A percentile compares a stretch with the other conserved stretches of the same genome.
phyloP scores from a whole-genome alignment of 352 stramenopile genomes.

The Pythium periplocum region DNA sequence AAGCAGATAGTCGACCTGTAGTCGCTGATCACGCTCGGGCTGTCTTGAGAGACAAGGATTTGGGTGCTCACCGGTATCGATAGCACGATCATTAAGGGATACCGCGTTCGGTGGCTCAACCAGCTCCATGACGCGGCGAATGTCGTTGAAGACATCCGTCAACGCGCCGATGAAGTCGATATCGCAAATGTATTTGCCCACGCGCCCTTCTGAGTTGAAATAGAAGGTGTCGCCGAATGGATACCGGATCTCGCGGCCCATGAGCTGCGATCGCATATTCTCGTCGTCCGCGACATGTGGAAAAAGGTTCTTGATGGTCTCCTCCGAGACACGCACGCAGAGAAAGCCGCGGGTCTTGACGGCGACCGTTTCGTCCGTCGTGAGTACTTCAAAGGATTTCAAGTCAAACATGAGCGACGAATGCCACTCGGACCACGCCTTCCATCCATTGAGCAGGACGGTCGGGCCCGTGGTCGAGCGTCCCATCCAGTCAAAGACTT shows the following conservation, averaged over 20 bases:
- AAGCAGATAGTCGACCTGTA: slow-evolving; percentile 12
- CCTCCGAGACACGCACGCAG: slow-evolving; percentile 39
- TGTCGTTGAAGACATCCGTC: slow-evolving; percentile 10
- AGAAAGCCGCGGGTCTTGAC: slow-evolving; percentile 33
- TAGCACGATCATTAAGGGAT: slow-evolving; percentile 15
- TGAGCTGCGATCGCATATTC: slow-evolving; percentile 7
- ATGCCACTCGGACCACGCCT: slow-evolving; percentile 18
- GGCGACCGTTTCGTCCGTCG: slow-evolving; percentile 36
- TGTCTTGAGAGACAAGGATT: not conserved
- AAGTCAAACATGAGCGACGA: slow-evolving; percentile 23
- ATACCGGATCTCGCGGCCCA: slow-evolving; percentile 15
- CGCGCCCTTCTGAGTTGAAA: slow-evolving; percentile 11
- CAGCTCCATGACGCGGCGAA: slow-evolving; percentile 5
- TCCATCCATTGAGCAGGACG: slow-evolving; percentile 15
- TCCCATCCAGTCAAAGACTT: slow-evolving; percentile 20
- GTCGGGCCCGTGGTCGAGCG: slow-evolving; percentile 9
- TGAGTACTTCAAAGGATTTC: slow-evolving; percentile 33
- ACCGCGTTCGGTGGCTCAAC: slow-evolving; percentile 6
- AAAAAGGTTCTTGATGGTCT: slow-evolving; percentile 53
- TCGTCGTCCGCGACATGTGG: slow-evolving; percentile 50
- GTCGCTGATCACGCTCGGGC: slow-evolving; percentile 7
- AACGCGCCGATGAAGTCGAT: slow-evolving; percentile 14
- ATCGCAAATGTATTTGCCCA: slow-evolving; percentile 15
- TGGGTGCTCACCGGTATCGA: slow-evolving; percentile 1
- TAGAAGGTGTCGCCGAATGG: slow-evolving; percentile 18